phyloP scores from a whole-genome alignment of 2,329 filamentous ascomycete genomes.

The Colletotrichum sp. region DNA sequence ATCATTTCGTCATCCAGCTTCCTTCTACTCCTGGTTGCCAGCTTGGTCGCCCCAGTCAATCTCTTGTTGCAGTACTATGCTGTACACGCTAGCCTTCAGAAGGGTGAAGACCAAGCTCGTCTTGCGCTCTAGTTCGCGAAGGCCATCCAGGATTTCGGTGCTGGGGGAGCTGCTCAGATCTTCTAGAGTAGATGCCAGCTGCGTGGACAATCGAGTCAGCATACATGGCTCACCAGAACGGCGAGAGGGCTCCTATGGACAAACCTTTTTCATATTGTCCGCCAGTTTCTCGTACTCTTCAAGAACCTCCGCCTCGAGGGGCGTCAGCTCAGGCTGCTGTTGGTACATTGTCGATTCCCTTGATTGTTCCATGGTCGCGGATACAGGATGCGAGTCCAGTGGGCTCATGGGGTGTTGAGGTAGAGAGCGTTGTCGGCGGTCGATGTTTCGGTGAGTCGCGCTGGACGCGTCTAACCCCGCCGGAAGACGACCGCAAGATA shows the following conservation, averaged over 20 bases:
- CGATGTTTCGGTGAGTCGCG: slow-evolving; percentile 14
- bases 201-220: slow-evolving; percentile 7
- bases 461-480: slow-evolving; percentile 18
- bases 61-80: slow-evolving; percentile 97
- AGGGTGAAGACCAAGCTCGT: slow-evolving; percentile 94
- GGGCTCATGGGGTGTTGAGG: not conserved
- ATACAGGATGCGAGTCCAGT: not conserved
- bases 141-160: slow-evolving; percentile 82
- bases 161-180: slow-evolving; percentile 73
- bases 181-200: slow-evolving; percentile 66
- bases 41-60: slow-evolving; percentile 71
- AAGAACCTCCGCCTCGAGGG: slow-evolving; percentile 90
- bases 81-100: slow-evolving; percentile 97
- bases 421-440: not conserved
- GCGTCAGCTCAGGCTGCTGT: slow-evolving; percentile 65
- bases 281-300: slow-evolving; percentile 91
- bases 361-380: slow-evolving; percentile 9
- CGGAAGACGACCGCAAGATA: not conserved
- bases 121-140: slow-evolving; percentile 90
- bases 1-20: not conserved
- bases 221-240: not conserved
- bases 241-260: slow-evolving; percentile 13
- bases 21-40: slow-evolving; percentile 35
- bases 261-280: slow-evolving; percentile 89
- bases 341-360: slow-evolving; percentile 29